A percentile compares a stretch with the other conserved stretches of the same genome.
These are phyloP conservation scores for Aspergillus puulaauensis DNA, from an alignment of 2,329 filamentous ascomycete species.

Conservation along the genomic window DNA sequence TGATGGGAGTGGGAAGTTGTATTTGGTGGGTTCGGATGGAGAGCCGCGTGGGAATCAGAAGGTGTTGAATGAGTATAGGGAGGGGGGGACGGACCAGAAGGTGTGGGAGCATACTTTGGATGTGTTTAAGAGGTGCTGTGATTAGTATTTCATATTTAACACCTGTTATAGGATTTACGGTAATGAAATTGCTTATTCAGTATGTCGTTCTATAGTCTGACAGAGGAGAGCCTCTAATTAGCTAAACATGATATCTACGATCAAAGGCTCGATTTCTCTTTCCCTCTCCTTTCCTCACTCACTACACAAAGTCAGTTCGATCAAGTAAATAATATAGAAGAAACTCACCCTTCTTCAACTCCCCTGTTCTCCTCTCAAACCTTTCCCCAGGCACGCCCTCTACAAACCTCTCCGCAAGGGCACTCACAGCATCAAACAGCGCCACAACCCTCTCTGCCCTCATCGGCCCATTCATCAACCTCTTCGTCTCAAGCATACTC, in stretches of 20 bases:
- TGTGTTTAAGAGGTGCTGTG: neutral
- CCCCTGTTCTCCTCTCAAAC: slow-evolving; percentile 41
- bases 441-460: slow-evolving; percentile 47
- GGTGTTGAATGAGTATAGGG: neutral
- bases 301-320: neutral
- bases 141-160: neutral
- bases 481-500: slow-evolving; percentile 55
- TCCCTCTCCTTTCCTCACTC: neutral
- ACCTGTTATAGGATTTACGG: no score
- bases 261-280: no score
- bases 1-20: neutral
- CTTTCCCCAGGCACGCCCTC: slow-evolving; percentile 47
- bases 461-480: slow-evolving; percentile 49
- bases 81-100: neutral
- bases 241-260: no score
- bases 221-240: no score
- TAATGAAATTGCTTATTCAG: no score
- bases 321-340: neutral
- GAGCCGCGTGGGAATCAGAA: neutral
- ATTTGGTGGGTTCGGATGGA: neutral
- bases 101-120: neutral
- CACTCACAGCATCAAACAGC: slow-evolving; percentile 49
- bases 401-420: slow-evolving; percentile 50
- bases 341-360: neutral
- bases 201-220: no score